Conservation (phyloP, 352 stramenopile species). For the Phytophthora podocarpi region DNA sequence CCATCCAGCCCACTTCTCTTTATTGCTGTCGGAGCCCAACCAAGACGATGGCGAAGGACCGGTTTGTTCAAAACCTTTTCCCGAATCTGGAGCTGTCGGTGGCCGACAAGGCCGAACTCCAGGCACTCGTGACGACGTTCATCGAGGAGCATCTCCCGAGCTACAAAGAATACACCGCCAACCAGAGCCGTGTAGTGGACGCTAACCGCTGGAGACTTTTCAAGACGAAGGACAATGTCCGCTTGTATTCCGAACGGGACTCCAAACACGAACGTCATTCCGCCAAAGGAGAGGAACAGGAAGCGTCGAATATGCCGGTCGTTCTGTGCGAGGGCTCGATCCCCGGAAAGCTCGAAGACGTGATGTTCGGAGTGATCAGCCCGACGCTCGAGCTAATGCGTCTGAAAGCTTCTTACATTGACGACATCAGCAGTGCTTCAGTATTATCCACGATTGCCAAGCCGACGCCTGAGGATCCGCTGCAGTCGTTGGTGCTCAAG, state of each 20-base stretch:
- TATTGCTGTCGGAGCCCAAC: conserved; percentile 10
- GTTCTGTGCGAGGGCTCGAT: conserved; percentile 38
- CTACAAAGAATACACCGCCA: conserved; percentile 36
- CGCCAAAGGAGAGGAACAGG: neutral
- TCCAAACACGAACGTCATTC: conserved; percentile 2
- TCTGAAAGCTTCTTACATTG: conserved; percentile 42
- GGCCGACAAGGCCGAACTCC: conserved; percentile 32
- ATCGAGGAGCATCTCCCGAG: conserved; percentile 39
- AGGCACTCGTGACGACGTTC: conserved; percentile 33
- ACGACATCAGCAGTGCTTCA: conserved; percentile 33
- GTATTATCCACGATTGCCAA: conserved; percentile 32
- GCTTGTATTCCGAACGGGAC: conserved; percentile 33
- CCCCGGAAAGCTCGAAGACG: conserved; percentile 41
- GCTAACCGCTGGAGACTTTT: conserved; percentile 39
- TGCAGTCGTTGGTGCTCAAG: conserved; percentile 41
- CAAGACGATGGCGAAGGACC: conserved; percentile 32
- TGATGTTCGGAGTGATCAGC: conserved; percentile 47
- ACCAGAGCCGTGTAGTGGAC: conserved; percentile 35
- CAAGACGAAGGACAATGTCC: conserved; percentile 37
- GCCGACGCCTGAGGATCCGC: conserved; percentile 35
- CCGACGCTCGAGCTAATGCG: conserved; percentile 40
- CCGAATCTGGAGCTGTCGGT: conserved; percentile 28
- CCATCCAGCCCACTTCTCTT: conserved; percentile 15
- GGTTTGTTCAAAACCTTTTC: conserved; percentile 34
- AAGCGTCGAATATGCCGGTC: conserved; percentile 23